Evolutionary conservation across 106 monocot genomes (phyloP).

Genomic region (Hemerocallis citrina): DNA sequence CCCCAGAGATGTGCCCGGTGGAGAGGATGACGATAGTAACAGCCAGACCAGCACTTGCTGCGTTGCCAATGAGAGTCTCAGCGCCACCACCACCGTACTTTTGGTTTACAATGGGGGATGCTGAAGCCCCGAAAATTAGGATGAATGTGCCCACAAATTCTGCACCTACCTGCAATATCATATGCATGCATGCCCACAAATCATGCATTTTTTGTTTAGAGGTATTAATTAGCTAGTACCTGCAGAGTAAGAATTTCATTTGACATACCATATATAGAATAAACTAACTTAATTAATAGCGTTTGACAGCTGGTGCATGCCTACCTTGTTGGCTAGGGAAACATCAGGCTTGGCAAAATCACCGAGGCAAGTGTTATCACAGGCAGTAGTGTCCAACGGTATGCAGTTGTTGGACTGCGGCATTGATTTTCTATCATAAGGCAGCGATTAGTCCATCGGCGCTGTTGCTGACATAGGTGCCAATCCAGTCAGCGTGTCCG

Average conservation of each 20-base stretch:
- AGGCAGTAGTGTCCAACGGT: conserved; percentile 33
- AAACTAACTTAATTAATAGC: too few relatives aligned
- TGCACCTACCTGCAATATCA: conserved; percentile 49
- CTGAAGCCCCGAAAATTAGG: conserved; percentile 89
- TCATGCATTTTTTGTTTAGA: background rate
- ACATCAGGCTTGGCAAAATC: conserved; percentile 56
- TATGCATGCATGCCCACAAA: conserved; percentile 24
- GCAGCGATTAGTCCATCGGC: conserved; percentile 78
- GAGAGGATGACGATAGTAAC: conserved; percentile 90
- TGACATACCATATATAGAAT: too few relatives aligned
- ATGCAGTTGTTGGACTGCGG: conserved; percentile 61
- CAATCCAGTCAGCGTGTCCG: conserved; percentile 26
- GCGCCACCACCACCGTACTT: conserved; percentile 82
- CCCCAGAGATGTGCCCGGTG: conserved; percentile 98
- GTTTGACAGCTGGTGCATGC: background rate
- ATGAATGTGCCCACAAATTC: conserved; percentile 98
- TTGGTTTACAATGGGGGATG: conserved; percentile 91
- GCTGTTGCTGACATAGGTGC: conserved; percentile 75
- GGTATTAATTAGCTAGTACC: too few relatives aligned
- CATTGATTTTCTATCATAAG: conserved; percentile 75
- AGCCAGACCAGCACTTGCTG: conserved; percentile 70
- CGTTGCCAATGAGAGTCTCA: conserved; percentile 78
- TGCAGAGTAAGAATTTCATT: too few relatives aligned
- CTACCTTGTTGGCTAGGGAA: conserved; percentile 89
- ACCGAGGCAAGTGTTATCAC: conserved; percentile 30